Evolutionary conservation across 140 eudicot genomes (phyloP).

Genomic region (Bidens hawaiensis): DNA sequence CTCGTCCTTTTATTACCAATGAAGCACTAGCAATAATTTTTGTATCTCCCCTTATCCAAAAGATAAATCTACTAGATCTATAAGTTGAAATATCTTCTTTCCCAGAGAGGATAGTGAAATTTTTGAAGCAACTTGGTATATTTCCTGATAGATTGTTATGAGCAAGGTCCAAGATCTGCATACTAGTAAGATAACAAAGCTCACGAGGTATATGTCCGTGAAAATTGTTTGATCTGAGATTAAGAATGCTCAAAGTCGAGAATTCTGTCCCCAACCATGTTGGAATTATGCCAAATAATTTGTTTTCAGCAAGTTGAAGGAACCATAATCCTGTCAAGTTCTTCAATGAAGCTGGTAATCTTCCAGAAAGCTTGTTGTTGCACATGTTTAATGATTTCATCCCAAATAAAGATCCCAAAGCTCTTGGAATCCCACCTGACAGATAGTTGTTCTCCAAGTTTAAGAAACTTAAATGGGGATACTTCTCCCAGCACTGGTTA

Average conservation of each 20-base stretch:
- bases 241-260: constrained; percentile 29
- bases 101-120: constrained; percentile 21
- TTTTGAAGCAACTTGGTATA: constrained; percentile 36
- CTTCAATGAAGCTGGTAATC: constrained; percentile 10
- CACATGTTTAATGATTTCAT: neutral
- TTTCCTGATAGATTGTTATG: constrained; percentile 27
- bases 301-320: constrained; percentile 31
- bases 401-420: neutral
- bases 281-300: no score
- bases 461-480: constrained; percentile 12
- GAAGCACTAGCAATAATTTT: neutral
- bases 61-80: no score
- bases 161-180: constrained; percentile 42
- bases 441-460: constrained; percentile 28
- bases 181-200: constrained; percentile 24
- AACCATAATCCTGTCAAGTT: neutral
- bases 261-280: constrained; percentile 14
- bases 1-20: no score
- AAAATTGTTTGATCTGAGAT: constrained; percentile 34
- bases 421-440: constrained; percentile 21
- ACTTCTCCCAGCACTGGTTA: constrained; percentile 35
- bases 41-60: no score
- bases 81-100: neutral
- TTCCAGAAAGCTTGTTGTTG: constrained; percentile 18
- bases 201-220: constrained; percentile 18